A percentile compares a stretch with the other conserved stretches of the same genome.
phyloP scores from a whole-genome alignment of 2,329 filamentous ascomycete species.

The Aspergillus chevalieri region DNA sequence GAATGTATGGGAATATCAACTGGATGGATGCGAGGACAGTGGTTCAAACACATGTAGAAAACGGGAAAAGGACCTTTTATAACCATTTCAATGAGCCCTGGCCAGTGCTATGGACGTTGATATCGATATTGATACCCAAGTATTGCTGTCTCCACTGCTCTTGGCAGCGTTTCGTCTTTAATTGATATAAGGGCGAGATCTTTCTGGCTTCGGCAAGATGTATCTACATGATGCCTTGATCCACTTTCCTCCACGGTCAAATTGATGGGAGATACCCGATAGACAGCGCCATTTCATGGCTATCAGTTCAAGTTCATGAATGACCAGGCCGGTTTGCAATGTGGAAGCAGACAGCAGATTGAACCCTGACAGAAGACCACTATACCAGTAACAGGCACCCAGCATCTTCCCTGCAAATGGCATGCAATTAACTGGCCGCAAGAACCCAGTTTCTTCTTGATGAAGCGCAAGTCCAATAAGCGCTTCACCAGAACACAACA shows the following conservation, averaged over 20 bases:
- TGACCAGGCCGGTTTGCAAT: background rate
- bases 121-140: background rate
- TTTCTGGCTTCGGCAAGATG: background rate
- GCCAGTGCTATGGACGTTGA: background rate
- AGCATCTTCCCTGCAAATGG: too few species aligned
- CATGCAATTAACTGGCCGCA: background rate
- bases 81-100: background rate
- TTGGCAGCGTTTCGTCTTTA: conserved; percentile 1
- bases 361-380: too few species aligned
- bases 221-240: background rate
- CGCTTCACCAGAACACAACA: background rate
- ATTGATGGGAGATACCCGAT: background rate
- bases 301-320: background rate
- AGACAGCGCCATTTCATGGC: background rate
- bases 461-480: background rate
- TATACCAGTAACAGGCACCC: too few species aligned
- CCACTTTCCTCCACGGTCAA: background rate
- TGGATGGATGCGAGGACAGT: background rate
- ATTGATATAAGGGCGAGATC: background rate
- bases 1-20: conserved; percentile 1
- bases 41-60: background rate
- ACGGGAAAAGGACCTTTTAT: background rate
- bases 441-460: background rate
- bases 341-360: too few species aligned
- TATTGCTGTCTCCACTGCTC: background rate